Evolutionary conservation across 441 rosid genomes (phyloP), one percentile per base, ranked within the genome.

Genomic region (Capsella rubella): DNA sequence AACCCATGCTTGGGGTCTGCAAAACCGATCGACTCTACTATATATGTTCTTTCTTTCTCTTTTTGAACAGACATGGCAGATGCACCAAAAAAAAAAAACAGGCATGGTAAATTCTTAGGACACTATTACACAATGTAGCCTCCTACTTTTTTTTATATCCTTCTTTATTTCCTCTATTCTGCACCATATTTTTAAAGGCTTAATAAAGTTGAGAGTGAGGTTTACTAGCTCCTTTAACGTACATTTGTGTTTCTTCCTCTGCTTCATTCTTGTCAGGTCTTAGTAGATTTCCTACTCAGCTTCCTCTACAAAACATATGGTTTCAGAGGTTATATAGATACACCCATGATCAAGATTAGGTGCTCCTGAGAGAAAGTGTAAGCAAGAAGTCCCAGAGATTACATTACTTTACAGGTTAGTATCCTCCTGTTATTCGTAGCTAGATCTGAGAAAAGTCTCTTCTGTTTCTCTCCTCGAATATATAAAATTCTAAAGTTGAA

Each of bases 361-460:
- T 67, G 46, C 55, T 21, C 29, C 53, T 58, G 27, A 51, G 56
- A 32, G 68, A 51, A 50, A 21, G 49, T 14, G 35, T 40, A 67
- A 40, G 39, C 47, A 67, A 32, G 39, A 34, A 67, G 40, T 12
- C 16, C 16, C 2, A 18, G 50, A 42, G 27, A 32, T 9, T 21
- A 51, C 69, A 60, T 60, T 21, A 21, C 2, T 21, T 50, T 11
- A 43, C 64, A 67, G 73, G 78, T 75, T 52, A 52, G 50, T 67
- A 28, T 21, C 21, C 25, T 40, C 32, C 16, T 51, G 27, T 49
- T 67, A 40, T 45, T 39, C 25, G 62, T 59, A 40, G 49, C 62
- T 50, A 59, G 67, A 74, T 74, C 67, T 74, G 62, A 67, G 53
- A 40, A 39, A 58, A 39, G 31, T 40, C 29, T 50, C 78, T 59